Base-by-base conservation (phyloP, 306 rosid genomes). In the Castanea crenata region DNA sequence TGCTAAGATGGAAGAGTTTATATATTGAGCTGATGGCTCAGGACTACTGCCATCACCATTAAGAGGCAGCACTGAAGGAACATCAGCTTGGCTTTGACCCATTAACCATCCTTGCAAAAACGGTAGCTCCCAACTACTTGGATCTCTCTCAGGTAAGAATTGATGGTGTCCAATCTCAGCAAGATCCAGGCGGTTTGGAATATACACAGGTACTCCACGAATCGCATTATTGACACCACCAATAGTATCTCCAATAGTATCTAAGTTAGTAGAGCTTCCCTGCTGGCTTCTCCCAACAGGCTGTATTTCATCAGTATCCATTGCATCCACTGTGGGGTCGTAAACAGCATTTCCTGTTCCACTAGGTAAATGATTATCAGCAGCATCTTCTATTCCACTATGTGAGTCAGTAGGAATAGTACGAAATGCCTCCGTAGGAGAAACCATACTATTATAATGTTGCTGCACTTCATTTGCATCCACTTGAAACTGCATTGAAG, bases 81-180 rank as follows among this genome's bases (percentile, higher is more conserved):
- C 38, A 59, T 78, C 76, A 41, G 46, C 81, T 63, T 83, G 87
- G 79, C 74, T 86, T 83, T 83, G 89, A 78, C 89, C 89, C 79
- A 86, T 67, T 71, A 86, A 71, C 87, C 83, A 83, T 64, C 87
- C 85, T 74, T 86, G 87, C 72, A 83, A 62, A 78, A 83, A 80
- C 5, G 85, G 79, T 56, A 83, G 75, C 70, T 86, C 87, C 89
- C 89, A 86, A 52, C 81, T 79, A 70, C 74, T 67, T 29, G 69
- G 65, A 46, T 78, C 85, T 77, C 79, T 62, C 54, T 80, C 44
- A 74, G 83, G 87, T 78, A 75, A 74, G 75, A 83, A 29, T 46
- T 68, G 84, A 67, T 55, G 82, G 68, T 85, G 91, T 52, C 82
- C 79, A 70, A 72, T 54, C 69, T 84, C 91, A 62, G 90, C 58